These are phyloP conservation scores for Immersiporthe knoxdaviesiana DNA, from an alignment of 2,329 filamentous ascomycete species.

Conservation along the genomic window DNA sequence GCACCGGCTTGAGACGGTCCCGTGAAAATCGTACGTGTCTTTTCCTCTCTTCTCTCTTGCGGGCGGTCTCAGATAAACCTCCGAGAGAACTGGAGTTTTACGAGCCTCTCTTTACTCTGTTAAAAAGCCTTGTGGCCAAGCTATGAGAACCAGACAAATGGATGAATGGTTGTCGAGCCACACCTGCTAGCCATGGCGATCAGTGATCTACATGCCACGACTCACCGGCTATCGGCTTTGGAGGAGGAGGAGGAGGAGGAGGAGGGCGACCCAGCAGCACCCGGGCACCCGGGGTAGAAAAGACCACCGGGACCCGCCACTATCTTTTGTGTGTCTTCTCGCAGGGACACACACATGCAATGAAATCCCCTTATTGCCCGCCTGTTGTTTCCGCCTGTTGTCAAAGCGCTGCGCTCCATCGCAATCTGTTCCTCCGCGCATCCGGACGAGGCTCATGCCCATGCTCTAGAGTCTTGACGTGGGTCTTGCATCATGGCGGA, in stretches of 20 bases:
- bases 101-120: background rate
- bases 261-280: background rate
- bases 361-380: too few relatives aligned
- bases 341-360: too few relatives aligned
- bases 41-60: background rate
- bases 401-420: slow-evolving; percentile 2
- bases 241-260: background rate
- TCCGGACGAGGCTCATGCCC: background rate
- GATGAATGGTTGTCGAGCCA: background rate
- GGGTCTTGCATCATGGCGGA: background rate
- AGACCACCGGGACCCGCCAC: too few relatives aligned
- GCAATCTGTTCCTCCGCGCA: slow-evolving; percentile 4
- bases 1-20: background rate
- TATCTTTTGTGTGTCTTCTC: too few relatives aligned
- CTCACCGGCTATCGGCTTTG: background rate
- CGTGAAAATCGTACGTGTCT: background rate
- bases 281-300: too few relatives aligned
- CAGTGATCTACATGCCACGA: background rate
- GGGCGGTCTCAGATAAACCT: background rate
- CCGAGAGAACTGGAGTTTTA: background rate
- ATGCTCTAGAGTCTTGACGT: background rate
- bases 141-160: background rate
- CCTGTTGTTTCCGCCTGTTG: background rate
- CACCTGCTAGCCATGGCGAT: background rate
- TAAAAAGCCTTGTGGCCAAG: background rate